Conservation (phyloP, 441 rosid species). For the Daphne laureola region DNA sequence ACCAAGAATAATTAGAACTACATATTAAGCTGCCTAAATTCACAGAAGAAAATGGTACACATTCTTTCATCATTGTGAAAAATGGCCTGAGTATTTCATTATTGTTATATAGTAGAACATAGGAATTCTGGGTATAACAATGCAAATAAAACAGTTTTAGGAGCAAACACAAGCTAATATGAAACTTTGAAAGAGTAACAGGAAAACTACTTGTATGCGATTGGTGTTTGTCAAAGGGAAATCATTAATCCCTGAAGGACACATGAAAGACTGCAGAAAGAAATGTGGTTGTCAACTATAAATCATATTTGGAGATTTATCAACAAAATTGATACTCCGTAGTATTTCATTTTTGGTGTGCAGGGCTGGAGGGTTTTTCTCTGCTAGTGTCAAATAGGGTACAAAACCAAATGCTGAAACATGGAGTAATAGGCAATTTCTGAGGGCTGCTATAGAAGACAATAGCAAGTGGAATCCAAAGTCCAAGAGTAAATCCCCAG, state of each 20-base stretch:
- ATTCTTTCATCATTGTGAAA: too few species aligned
- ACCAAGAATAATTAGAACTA: slow-evolving; percentile 1
- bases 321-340: slow-evolving; percentile 1
- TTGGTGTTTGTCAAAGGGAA: slow-evolving; percentile 85
- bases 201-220: slow-evolving; percentile 67
- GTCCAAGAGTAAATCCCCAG: not conserved
- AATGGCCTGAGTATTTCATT: too few species aligned
- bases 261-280: slow-evolving; percentile 81
- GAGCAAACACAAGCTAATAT: not conserved
- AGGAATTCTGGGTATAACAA: not conserved
- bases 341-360: not conserved
- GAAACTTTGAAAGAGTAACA: slow-evolving; percentile 4
- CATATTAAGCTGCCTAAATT: not conserved
- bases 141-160: slow-evolving; percentile 2
- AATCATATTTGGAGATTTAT: not conserved
- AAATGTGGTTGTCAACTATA: slow-evolving; percentile 9
- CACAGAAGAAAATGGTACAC: not conserved
- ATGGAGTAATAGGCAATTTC: not conserved
- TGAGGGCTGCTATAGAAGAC: too few species aligned
- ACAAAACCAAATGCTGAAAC: not conserved
- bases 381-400: not conserved
- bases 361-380: not conserved
- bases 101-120: too few species aligned
- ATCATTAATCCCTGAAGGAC: slow-evolving; percentile 95
- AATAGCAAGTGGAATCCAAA: too few species aligned